A percentile compares a stretch with the other conserved stretches of the same genome.
phyloP scores from a whole-genome alignment of 2,329 filamentous ascomycete genomes.

The Fusarium anthophilum region DNA sequence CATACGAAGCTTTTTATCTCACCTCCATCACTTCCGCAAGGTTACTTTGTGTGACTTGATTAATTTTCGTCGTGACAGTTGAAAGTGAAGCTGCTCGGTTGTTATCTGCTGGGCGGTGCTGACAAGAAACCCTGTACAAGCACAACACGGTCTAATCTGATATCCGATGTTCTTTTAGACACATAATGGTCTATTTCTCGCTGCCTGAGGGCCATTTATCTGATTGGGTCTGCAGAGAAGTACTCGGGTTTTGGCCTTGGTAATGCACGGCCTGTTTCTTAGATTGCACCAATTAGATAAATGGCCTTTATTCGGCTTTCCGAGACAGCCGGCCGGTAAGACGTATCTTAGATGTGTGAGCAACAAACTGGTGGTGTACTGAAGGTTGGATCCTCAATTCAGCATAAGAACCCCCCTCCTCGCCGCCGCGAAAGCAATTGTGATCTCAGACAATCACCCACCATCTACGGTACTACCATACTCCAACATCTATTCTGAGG shows the following conservation, averaged over 20 bases:
- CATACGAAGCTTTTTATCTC: accelerated
- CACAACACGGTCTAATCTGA: background rate
- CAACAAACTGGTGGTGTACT: no score
- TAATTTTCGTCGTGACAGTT: accelerated
- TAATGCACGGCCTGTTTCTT: accelerated
- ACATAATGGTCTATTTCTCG: background rate
- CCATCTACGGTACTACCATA: no score
- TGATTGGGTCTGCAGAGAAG: background rate
- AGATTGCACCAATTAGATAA: background rate
- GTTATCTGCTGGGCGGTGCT: no score
- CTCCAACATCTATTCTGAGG: no score
- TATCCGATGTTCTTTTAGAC: background rate
- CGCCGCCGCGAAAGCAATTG: no score
- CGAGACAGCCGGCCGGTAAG: no score
- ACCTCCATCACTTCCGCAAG: background rate
- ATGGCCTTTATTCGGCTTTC: background rate
- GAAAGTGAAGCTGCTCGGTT: background rate
- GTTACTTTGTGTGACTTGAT: accelerated
- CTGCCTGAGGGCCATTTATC: background rate
- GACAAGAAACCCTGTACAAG: background rate
- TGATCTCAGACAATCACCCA: no score
- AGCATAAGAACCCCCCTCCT: no score
- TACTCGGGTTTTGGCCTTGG: accelerated
- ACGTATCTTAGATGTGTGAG: no score
- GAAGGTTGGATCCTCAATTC: no score